phyloP scores from a whole-genome alignment of 768 basidiomycete species.

The Phallus indusiatus region DNA sequence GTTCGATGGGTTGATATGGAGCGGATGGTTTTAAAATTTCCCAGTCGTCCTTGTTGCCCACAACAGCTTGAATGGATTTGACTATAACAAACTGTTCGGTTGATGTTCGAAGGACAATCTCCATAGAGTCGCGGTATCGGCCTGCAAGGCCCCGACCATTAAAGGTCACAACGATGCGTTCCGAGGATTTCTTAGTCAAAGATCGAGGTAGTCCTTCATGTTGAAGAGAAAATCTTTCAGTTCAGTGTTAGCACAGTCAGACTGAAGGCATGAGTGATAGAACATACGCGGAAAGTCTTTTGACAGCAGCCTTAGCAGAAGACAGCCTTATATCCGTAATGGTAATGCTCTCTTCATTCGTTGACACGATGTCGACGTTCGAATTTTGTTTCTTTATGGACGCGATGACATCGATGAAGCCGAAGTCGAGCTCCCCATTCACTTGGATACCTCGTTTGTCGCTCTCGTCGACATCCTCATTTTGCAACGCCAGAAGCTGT shows the following conservation, averaged over 20 bases:
- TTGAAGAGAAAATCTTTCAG: background rate
- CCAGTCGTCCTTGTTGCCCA: slow-evolving; percentile 40
- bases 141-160: slow-evolving; percentile 19
- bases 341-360: slow-evolving; percentile 1
- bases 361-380: background rate
- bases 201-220: background rate
- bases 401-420: slow-evolving; percentile 30
- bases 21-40: slow-evolving; percentile 35
- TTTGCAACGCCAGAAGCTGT: too few species aligned
- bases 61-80: slow-evolving; percentile 34
- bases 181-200: background rate
- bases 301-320: background rate
- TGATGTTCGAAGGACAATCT: slow-evolving; percentile 30
- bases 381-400: background rate
- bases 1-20: slow-evolving; percentile 26
- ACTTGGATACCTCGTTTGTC: slow-evolving; percentile 45
- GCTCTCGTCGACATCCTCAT: too few species aligned
- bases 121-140: slow-evolving; percentile 36
- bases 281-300: background rate
- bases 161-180: slow-evolving; percentile 4
- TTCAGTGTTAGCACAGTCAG: background rate
- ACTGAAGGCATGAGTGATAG: background rate
- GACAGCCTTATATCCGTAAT: slow-evolving; percentile 2
- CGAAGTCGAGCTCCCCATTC: slow-evolving; percentile 33
- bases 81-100: slow-evolving; percentile 34